A percentile compares a stretch with the other conserved stretches of the same genome.
Evolutionary conservation across 2,329 filamentous ascomycete species (phyloP).

Genomic region (Pseudocercospora musae): DNA sequence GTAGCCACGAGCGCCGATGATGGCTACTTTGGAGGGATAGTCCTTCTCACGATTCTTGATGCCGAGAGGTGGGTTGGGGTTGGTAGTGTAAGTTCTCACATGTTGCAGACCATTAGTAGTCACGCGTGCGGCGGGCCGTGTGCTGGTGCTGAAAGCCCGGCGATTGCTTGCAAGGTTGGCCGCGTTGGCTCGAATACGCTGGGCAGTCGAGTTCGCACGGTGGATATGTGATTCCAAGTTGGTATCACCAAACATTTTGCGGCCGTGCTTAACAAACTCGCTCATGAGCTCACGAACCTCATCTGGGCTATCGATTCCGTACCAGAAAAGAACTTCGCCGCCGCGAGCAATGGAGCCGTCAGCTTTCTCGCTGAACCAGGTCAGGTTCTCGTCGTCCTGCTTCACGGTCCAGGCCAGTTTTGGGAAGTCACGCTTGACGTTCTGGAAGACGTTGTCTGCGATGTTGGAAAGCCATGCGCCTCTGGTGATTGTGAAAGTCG

Average conservation of each 20-base stretch:
- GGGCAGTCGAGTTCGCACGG: constrained; percentile 68
- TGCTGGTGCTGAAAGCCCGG: constrained; percentile 64
- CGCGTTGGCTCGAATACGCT: constrained; percentile 52
- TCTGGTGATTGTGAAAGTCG: constrained; percentile 90
- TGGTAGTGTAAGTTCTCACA: constrained; percentile 57
- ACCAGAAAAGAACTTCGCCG: constrained; percentile 94
- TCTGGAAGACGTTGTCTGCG: constrained; percentile 89
- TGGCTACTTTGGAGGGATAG: constrained; percentile 72
- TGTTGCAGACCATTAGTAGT: constrained; percentile 19
- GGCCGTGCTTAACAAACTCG: constrained; percentile 78
- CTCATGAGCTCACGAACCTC: constrained; percentile 80
- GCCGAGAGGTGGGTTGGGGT: constrained; percentile 86
- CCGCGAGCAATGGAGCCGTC: constrained; percentile 79
- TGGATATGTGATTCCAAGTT: constrained; percentile 85
- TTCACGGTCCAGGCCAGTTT: constrained; percentile 95
- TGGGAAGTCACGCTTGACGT: constrained; percentile 89
- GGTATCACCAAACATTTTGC: constrained; percentile 82
- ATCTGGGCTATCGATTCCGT: constrained; percentile 76
- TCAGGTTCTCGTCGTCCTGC: constrained; percentile 91
- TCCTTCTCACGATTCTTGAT: constrained; percentile 83
- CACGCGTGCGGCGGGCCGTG: constrained; percentile 29
- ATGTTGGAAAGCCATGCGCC: constrained; percentile 92
- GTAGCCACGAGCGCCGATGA: constrained; percentile 91
- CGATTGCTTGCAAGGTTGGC: constrained; percentile 41
- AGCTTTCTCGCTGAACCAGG: constrained; percentile 97